Evolutionary conservation across 1,284 basidiomycete genomes (phyloP), one percentile per base, ranked within the genome.

Genomic region (Sphagnurus paluster): DNA sequence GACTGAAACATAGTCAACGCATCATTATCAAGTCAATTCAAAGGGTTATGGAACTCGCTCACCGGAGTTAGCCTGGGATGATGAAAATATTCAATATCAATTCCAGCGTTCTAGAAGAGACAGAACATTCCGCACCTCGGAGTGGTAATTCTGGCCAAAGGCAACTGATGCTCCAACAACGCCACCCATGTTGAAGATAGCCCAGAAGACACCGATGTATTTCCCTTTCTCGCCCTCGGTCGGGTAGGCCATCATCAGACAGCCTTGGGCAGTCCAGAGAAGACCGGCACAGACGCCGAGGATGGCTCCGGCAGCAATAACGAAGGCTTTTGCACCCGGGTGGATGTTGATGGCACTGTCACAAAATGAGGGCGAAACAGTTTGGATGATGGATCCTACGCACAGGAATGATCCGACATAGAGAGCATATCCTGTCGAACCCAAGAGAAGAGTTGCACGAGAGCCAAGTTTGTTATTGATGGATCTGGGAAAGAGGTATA

Each of bases 191-290:
- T 90, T 88, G 72, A 89, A 89, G 49, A 89, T 83, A 34, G 72
- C 59, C 88, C 87, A 91, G 64, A 90, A 87, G 36, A 87, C 72
- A 16, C 80, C 83, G 52, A 94, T 91, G 62, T 77, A 89, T 44
- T 70, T 71, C 11, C 91, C 91, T 64, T 94, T 95, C 62, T 90
- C 76, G 54, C 67, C 59, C 61, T 87, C 84, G 30, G 83, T 90
- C 0, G 89, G 85, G 63, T 93, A 94, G 1, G 87, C 77, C 58
- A 94, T 71, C 84, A 93, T 93, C 51, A 93, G 70, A 4, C 82
- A 82, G 14, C 90, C 90, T 59, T 93, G 91, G 1, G 87, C 87
- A 0, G 87, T 84, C 90, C 90, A 92, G n/a, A 94, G 71, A 20
- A 93, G 63, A 37, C 87, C 88, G 10, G 93, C 92, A 58, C 88